Evolutionary conservation across 2,329 filamentous ascomycete species (phyloP), one percentile per base, ranked within the genome.

Genomic region (Xylariaceae sp.): DNA sequence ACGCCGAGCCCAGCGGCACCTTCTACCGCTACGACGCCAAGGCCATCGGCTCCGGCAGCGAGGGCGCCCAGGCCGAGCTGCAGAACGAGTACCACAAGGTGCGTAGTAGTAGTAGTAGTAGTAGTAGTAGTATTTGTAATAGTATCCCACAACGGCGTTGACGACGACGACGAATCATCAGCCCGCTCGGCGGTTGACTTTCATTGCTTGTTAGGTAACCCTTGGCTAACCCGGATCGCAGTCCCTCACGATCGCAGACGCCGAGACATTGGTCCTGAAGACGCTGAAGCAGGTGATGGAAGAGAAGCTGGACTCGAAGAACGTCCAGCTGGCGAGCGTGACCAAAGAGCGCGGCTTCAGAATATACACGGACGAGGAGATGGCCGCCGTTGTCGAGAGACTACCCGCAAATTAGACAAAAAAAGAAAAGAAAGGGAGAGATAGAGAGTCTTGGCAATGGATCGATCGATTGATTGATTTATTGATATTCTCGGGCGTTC

Each of bases 211-310:
- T 5, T 1, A n/a, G 19, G 5, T 14, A 40, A 18, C 2, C n/a
- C n/a, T n/a, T 32, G 19, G 20, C 44, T 52, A 48, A 54, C 45
- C 12, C 20, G 16, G 43, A 20, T 55, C 21, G 37, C 62, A 89
- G 85, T 98, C 93, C 55, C 83, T 99, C 62, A 96, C 93, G 42
- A 88, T 99, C 61, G 81, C 84, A 54, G 95, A 99, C 73, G 95
- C 95, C 56, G 95, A 99, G 80, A 95, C 93, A 2, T 80, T 99
- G 64, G 93, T 96, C 49, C 81, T 99, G 71, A 98, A 98, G 86
- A 99, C 95, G 40, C 77, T 99, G 74, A 99, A 98, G 84, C 95
- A 99, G 79, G 95, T 99, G 67, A 99, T 99, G 95, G 95, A 99
- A 79, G 95, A 99, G 86, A 99, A 99, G 81, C 83, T 99, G 59